Percentiles rank a stretch among this genome's conserved stretches.
These are phyloP conservation scores for Cadophora malorum DNA, from an alignment of 2,329 filamentous ascomycete genomes.

Conservation along the genomic window DNA sequence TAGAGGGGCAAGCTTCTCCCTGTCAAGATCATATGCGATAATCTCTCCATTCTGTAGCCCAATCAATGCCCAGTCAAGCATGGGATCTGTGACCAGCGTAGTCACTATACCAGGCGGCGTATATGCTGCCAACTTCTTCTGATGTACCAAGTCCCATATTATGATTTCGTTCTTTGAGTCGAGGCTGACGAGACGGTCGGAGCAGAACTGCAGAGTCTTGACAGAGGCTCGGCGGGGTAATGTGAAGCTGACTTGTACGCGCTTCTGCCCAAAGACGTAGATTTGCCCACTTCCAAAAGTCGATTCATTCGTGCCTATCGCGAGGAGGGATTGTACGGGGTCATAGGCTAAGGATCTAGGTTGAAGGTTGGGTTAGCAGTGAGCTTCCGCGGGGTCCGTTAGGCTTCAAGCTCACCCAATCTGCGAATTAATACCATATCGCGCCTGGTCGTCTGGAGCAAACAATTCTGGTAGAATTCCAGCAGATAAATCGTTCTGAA, in stretches of 20 bases:
- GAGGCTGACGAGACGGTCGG: slow-evolving; percentile 82
- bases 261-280: slow-evolving; percentile 83
- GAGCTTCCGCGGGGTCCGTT: slow-evolving; percentile 20
- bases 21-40: slow-evolving; percentile 90
- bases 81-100: slow-evolving; percentile 80
- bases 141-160: slow-evolving; percentile 80
- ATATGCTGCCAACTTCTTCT: slow-evolving; percentile 70
- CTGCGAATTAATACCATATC: slow-evolving; percentile 83
- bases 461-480: slow-evolving; percentile 81
- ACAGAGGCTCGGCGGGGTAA: slow-evolving; percentile 77
- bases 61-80: slow-evolving; percentile 91
- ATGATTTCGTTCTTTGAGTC: slow-evolving; percentile 86
- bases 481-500: slow-evolving; percentile 88
- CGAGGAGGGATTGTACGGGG: slow-evolving; percentile 90
- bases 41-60: slow-evolving; percentile 85
- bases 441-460: slow-evolving; percentile 79
- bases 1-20: slow-evolving; percentile 77
- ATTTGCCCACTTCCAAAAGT: slow-evolving; percentile 86
- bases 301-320: slow-evolving; percentile 87
- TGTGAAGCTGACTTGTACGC: slow-evolving; percentile 77
- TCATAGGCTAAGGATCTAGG: slow-evolving; percentile 87
- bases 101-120: slow-evolving; percentile 79
- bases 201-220: slow-evolving; percentile 80
- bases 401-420: slow-evolving; percentile 58
- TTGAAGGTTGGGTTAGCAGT: slow-evolving; percentile 27